Base-by-base conservation (phyloP, 2,329 filamentous ascomycete genomes). In the Hirsutella minnesotensis region DNA sequence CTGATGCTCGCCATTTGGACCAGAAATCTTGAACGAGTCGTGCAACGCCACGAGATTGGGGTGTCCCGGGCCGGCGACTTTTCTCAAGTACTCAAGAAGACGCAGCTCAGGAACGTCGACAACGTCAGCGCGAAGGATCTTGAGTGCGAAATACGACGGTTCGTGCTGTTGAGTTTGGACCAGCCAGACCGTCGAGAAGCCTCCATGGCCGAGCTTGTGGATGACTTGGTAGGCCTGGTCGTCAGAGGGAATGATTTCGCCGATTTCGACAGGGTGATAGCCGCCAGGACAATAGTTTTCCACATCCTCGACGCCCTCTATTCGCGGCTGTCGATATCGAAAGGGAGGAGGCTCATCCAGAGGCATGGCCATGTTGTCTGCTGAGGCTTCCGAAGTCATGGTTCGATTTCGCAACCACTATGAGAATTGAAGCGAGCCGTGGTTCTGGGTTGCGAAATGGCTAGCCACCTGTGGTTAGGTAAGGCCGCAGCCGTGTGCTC, bases 121-220 rank as follows among this genome's bases (percentile, higher is more conserved):
- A 16, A 30, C 36, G 19, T 46, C 44, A 19, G 44, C 44, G 31
- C 39, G 39, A 22, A 46, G 41, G 22, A 46, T 46, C 22, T 46
- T 46, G 27, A 46, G 30, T 10, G 41, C 44, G 29, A 38, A 46
- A 21, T 44, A 43, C 5, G 41, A 41, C 9, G 41, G n/a, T 30
- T 12, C 1, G 16, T n/a, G 38, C 27, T 39, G 4, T 27, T 34
- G 41, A n/a, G n/a, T n/a, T n/a, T 40, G 40, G 21, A 46, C 47
- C 20, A 48, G 33, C 46, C 44, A 48, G 33, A 46, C 42, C 15
- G 44, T 48, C 29, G 42, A 46, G 40, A 45, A 46, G 29, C 47
- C 45, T n/a, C 47, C 47, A 20, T 46, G 44, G 47, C 47, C 47
- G 21, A 48, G 44, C 38, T 46, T 48, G 41, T 48, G 42, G 15